Conservation (phyloP, 257 asterid genomes). For the Asclepias syriaca region DNA sequence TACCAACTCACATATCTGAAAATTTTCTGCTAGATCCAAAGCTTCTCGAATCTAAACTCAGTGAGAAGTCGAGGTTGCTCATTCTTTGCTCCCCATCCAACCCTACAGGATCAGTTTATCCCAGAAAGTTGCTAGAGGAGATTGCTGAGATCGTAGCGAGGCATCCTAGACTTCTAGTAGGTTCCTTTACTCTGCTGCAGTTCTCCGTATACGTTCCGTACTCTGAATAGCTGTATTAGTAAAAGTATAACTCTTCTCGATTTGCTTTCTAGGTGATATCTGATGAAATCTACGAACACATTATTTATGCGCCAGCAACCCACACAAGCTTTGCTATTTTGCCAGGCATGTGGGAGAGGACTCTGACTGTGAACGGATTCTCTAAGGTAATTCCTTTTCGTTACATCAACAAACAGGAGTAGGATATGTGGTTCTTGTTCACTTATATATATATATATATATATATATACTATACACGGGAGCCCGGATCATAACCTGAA, state of each 20-base stretch:
- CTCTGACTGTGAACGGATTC: constrained; percentile 92
- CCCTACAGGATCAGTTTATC: constrained; percentile 98
- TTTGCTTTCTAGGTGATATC: constrained; percentile 61
- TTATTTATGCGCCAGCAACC: constrained; percentile 88
- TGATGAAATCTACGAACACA: constrained; percentile 95
- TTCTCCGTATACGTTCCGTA: background rate
- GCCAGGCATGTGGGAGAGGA: constrained; percentile 96
- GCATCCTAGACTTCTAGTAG: constrained; percentile 92
- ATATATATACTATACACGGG: background rate
- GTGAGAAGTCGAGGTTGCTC: constrained; percentile 77
- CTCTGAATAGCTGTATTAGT: background rate
- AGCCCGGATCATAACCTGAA: background rate
- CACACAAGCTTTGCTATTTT: constrained; percentile 95
- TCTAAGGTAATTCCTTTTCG: constrained; percentile 59
- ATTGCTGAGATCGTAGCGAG: constrained; percentile 79
- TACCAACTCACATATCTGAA: constrained; percentile 71
- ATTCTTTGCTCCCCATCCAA: constrained; percentile 98
- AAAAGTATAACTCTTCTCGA: constrained; percentile 2
- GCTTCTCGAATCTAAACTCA: constrained; percentile 72
- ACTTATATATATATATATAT: background rate
- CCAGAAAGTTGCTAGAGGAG: constrained; percentile 69
- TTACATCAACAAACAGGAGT: background rate
- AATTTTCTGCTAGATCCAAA: constrained; percentile 78
- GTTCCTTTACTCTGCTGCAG: constrained; percentile 19
- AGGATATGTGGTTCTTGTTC: background rate